phyloP scores from a whole-genome alignment of 139 green algal species.

The Micractinium sp. region DNA sequence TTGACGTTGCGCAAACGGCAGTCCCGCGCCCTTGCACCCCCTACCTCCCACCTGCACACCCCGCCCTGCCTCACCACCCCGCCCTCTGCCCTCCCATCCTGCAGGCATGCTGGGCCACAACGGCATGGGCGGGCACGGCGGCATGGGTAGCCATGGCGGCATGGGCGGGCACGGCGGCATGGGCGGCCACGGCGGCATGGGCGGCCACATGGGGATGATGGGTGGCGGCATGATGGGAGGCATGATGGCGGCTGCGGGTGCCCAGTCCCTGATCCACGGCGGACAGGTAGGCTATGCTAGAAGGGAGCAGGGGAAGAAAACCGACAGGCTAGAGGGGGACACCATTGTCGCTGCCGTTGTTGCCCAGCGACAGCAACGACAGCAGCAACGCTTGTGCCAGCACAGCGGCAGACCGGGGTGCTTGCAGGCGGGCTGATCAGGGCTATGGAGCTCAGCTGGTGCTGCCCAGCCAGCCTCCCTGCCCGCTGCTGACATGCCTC shows the following conservation, averaged over 20 bases:
- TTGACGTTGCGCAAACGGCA: too few relatives aligned
- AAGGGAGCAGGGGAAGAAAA: too few relatives aligned
- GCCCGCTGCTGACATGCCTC: too few relatives aligned
- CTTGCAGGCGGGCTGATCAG: too few relatives aligned
- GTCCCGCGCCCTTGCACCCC: neutral
- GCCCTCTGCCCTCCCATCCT: neutral
- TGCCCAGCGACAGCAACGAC: too few relatives aligned
- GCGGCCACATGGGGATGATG: slow-evolving; percentile 5
- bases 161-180: neutral
- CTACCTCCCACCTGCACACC: neutral
- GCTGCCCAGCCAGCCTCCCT: too few relatives aligned
- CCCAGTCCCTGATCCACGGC: slow-evolving; percentile 33
- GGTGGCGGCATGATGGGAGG: slow-evolving; percentile 11
- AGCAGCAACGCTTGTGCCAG: too few relatives aligned
- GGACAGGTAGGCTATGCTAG: neutral
- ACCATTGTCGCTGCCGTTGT: too few relatives aligned
- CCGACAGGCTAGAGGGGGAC: too few relatives aligned
- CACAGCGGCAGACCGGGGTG: neutral
- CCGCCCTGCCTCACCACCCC: neutral
- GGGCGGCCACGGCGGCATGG: neutral
- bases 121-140: neutral
- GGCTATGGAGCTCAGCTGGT: too few relatives aligned
- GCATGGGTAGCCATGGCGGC: neutral
- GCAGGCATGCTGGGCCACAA: slow-evolving; percentile 16
- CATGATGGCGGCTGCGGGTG: slow-evolving; percentile 17